Evolutionary conservation across 2,329 filamentous ascomycete species (phyloP), one percentile per base, ranked within the genome.

Genomic region (Balansia obtecta): DNA sequence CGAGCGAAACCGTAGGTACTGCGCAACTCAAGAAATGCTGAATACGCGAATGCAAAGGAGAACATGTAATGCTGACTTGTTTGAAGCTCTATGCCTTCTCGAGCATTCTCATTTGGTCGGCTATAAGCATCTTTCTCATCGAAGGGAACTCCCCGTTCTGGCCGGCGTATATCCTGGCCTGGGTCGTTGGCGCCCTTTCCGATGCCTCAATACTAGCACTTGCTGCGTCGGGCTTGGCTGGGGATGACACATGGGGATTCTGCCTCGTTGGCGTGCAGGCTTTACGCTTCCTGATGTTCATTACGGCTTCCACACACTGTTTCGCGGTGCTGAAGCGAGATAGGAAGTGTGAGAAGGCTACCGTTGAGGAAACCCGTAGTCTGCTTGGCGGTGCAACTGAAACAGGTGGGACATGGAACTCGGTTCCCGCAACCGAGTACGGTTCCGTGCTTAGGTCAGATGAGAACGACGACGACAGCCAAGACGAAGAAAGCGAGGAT

Each of bases 401-500:
- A 4, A 30, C 38, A 6, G 27, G 8, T 4, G 38, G 22, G 16
- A 30, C 30, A n/a, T 43, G 15, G 30, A 46, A 42, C 13, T 32
- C 48, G 9, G 33, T 38, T 2, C 47, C 50, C 7, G 11, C 48
- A 8, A 34, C 52, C 5, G 50, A 45, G 12, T 54, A 50, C 16
- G 50, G 50, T n/a, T 52, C 50, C 13, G 46, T 8, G 62, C 49
- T 2, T 55, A 11, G 59, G 0, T 15, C 27, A 3, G 56, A 62
- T 1, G 60, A 58, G 1, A 52, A 56, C 2, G 55, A 54, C 5
- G 55, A 52, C 13, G 48, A 50, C 13, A 47, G 50, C 18, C 22
- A 50, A 2, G 52, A 53, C 9, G 47, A 48, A 3, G 54, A 56
- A 11, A 55, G 58, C 7, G 56, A 56, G 20, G 56, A 56, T n/a